These are phyloP conservation scores for Gracilaria caudata DNA, from an alignment of 23 red algal genomes.

Conservation along the genomic window DNA sequence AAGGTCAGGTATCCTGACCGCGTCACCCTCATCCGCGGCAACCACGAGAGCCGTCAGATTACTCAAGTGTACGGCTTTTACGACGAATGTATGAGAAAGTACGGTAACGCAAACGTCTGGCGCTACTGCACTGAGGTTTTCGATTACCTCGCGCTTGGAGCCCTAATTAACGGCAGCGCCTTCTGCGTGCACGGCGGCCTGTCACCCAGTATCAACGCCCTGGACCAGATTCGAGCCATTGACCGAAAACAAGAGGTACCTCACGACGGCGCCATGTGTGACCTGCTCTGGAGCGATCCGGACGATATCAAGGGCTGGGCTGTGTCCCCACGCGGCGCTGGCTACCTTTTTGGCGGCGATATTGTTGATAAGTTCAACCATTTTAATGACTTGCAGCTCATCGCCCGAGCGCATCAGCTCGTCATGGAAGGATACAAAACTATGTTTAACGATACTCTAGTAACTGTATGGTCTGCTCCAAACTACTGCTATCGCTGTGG, in stretches of 20 bases:
- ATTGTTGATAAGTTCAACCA: slow-evolving; percentile 77
- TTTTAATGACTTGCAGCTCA: slow-evolving; percentile 74
- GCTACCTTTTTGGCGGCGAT: slow-evolving; percentile 89
- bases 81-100: slow-evolving; percentile 96
- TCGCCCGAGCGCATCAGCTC: slow-evolving; percentile 92
- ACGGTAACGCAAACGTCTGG: slow-evolving; percentile 93
- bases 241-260: slow-evolving; percentile 96
- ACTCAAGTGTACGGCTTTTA: slow-evolving; percentile 99
- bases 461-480: slow-evolving; percentile 92
- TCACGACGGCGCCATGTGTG: slow-evolving; percentile 96
- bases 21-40: slow-evolving; percentile 89
- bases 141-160: slow-evolving; percentile 81
- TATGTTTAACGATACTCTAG: slow-evolving; percentile 76
- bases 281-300: slow-evolving; percentile 93
- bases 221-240: slow-evolving; percentile 89
- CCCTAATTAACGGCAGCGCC: slow-evolving; percentile 74
- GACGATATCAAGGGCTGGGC: slow-evolving; percentile 92
- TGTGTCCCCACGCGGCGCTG: slow-evolving; percentile 83
- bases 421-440: slow-evolving; percentile 96
- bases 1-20: slow-evolving; percentile 87
- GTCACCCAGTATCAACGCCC: slow-evolving; percentile 72
- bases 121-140: slow-evolving; percentile 94
- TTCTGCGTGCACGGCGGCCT: slow-evolving; percentile 96
- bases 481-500: slow-evolving; percentile 99
- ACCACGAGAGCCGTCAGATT: slow-evolving; percentile 91